Percentiles rank a stretch among this genome's conserved stretches.
These are phyloP conservation scores for Aureobasidium lini DNA, from an alignment of 2,329 filamentous ascomycete genomes.

Conservation along the genomic window DNA sequence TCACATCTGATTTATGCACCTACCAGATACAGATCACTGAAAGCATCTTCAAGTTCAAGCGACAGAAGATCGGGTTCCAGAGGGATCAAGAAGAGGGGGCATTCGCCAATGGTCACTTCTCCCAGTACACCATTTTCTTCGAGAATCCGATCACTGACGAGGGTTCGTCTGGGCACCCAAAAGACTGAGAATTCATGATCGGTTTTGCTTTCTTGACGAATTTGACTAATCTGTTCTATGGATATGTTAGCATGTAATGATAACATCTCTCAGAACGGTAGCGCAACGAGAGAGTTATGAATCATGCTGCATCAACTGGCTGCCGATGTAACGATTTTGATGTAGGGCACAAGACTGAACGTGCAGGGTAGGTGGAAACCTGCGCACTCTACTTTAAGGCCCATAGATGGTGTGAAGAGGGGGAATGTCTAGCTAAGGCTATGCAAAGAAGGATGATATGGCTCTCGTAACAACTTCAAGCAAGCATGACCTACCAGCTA, in stretches of 20 bases:
- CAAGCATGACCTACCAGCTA: constrained; percentile 62
- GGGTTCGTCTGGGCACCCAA: constrained; percentile 86
- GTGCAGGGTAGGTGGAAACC: constrained; percentile 47
- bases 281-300: constrained; percentile 16
- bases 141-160: constrained; percentile 83
- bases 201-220: constrained; percentile 79
- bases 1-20: constrained; percentile 17
- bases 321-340: constrained; percentile 18
- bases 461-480: constrained; percentile 11
- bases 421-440: not conserved
- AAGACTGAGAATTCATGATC: constrained; percentile 96
- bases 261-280: constrained; percentile 17
- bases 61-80: constrained; percentile 88
- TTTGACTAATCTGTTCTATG: constrained; percentile 79
- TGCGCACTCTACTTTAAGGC: constrained; percentile 56
- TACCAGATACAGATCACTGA: constrained; percentile 77
- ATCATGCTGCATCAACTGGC: constrained; percentile 16
- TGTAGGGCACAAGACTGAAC: constrained; percentile 34
- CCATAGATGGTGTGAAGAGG: constrained; percentile 24
- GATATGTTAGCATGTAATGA: constrained; percentile 44
- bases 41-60: constrained; percentile 79
- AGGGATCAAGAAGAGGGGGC: constrained; percentile 83
- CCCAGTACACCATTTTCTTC: constrained; percentile 91
- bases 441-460: not conserved
- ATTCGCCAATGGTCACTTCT: constrained; percentile 80